phyloP scores from a whole-genome alignment of 2,329 filamentous ascomycete species.

The Aspergillus ruber region DNA sequence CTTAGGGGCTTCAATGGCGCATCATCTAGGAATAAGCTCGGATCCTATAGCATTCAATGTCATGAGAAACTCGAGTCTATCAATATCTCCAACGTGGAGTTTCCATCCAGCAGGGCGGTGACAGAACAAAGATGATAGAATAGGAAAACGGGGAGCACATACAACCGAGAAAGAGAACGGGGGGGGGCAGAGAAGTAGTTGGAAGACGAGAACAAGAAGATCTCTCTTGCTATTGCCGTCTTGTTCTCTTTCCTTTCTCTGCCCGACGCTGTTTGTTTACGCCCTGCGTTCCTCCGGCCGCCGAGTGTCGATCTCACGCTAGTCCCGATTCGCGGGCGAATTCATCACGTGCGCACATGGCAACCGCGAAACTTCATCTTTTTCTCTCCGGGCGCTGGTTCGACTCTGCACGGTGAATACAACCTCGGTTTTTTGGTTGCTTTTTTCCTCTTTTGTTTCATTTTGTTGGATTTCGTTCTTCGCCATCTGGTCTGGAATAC shows the following conservation, averaged over 20 bases:
- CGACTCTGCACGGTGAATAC: background rate
- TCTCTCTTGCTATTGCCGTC: no score
- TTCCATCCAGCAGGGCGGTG: background rate
- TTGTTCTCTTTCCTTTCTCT: no score
- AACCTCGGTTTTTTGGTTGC: background rate
- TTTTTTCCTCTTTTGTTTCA: background rate
- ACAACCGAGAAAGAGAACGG: background rate
- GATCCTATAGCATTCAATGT: conserved; percentile 14
- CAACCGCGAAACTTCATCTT: conserved; percentile 14
- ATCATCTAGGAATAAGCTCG: conserved; percentile 19
- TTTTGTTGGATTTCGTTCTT: conserved; percentile 10
- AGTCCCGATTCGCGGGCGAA: conserved; percentile 14
- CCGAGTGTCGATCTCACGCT: conserved; percentile 21
- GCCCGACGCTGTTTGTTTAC: conserved; percentile 33
- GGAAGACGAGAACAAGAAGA: background rate
- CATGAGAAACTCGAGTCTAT: background rate
- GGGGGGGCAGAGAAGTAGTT: background rate
- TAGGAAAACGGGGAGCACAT: background rate
- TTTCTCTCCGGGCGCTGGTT: conserved; percentile 4
- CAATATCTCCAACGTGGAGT: background rate
- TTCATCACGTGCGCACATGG: conserved; percentile 18
- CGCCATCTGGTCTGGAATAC: no score
- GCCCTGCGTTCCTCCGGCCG: conserved; percentile 28
- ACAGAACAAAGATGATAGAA: background rate
- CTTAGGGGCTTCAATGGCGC: conserved; percentile 17